A percentile compares a stretch with the other conserved stretches of the same genome.
Conservation (phyloP, 2,329 filamentous ascomycete species). For the Ophiostoma himal-ulmi region DNA sequence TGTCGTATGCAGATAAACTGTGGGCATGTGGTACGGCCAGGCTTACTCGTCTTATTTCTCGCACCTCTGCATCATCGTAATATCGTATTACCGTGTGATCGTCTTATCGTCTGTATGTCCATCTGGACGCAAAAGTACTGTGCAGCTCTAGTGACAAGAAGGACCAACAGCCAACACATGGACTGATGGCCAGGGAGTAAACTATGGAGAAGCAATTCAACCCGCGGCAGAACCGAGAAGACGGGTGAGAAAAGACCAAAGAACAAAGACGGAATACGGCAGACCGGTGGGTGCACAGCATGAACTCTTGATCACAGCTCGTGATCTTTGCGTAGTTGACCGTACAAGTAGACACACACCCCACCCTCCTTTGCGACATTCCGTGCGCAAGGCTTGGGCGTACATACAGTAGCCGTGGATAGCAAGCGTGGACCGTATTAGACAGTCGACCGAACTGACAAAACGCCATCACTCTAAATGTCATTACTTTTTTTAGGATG, state of each 20-base stretch:
- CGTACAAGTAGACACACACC: background rate
- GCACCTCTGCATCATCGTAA: too few species aligned
- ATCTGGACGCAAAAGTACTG: background rate
- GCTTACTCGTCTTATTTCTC: background rate
- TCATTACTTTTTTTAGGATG: background rate
- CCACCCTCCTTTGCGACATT: background rate
- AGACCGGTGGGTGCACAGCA: constrained; percentile 8
- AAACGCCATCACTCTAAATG: background rate
- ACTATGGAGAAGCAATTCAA: too few species aligned
- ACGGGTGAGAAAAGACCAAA: too few species aligned
- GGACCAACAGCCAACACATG: too few species aligned
- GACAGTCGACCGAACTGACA: too few species aligned
- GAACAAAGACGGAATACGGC: background rate
- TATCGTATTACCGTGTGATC: too few species aligned
- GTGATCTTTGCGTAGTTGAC: background rate
- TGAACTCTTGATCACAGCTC: background rate
- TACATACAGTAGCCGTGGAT: background rate
- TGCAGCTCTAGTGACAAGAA: background rate
- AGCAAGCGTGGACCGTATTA: too few species aligned
- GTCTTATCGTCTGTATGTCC: too few species aligned
- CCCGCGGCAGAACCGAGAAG: too few species aligned
- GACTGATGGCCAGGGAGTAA: background rate
- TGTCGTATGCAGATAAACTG: background rate
- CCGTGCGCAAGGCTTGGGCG: background rate
- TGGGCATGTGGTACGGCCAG: background rate